phyloP scores from a whole-genome alignment of 2,329 filamentous ascomycete genomes.

The Fusarium sp. region DNA sequence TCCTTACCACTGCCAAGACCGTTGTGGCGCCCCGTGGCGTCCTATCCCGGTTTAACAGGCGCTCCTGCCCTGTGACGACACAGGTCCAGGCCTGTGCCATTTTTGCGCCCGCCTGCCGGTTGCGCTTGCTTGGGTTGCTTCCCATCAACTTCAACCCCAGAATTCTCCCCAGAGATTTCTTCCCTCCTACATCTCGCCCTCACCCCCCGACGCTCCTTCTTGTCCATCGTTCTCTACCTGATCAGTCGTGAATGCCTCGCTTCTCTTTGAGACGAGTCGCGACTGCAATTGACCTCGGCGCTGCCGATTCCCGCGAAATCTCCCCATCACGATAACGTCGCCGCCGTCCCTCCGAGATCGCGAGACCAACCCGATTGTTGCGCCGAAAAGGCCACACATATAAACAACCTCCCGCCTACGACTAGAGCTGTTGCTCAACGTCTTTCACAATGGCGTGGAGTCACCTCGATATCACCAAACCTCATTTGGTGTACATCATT shows the following conservation, averaged over 20 bases:
- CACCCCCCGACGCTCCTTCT: constrained; percentile 1
- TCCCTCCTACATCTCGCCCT: constrained; percentile 1
- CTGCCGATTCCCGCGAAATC: constrained; percentile 25
- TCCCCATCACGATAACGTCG: constrained; percentile 27
- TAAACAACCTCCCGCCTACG: constrained; percentile 14
- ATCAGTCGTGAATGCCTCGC: constrained; percentile 13
- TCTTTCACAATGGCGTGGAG: constrained; percentile 76
- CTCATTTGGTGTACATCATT: constrained; percentile 98
- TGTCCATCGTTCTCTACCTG: constrained; percentile 2
- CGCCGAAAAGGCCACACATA: constrained; percentile 12
- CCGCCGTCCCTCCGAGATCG: constrained; percentile 28
- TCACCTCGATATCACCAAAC: constrained; percentile 87
- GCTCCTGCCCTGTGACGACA: constrained; percentile 46
- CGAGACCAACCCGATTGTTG: constrained; percentile 15
- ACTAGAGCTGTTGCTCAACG: constrained; percentile 7
- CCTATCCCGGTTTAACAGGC: constrained; percentile 26
- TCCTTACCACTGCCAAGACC: constrained; percentile 24
- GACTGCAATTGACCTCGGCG: constrained; percentile 39
- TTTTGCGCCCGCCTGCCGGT: constrained; percentile 25
- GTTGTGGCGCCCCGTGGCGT: constrained; percentile 41
- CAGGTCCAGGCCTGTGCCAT: constrained; percentile 39
- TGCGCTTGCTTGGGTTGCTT: neutral
- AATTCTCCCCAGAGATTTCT: constrained; percentile 1
- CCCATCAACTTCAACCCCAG: constrained; percentile 11
- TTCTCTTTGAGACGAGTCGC: constrained; percentile 17